Evolutionary conservation across 129 eudicot species (phyloP), one percentile per base, ranked within the genome.

Genomic region (Apium graveolens): DNA sequence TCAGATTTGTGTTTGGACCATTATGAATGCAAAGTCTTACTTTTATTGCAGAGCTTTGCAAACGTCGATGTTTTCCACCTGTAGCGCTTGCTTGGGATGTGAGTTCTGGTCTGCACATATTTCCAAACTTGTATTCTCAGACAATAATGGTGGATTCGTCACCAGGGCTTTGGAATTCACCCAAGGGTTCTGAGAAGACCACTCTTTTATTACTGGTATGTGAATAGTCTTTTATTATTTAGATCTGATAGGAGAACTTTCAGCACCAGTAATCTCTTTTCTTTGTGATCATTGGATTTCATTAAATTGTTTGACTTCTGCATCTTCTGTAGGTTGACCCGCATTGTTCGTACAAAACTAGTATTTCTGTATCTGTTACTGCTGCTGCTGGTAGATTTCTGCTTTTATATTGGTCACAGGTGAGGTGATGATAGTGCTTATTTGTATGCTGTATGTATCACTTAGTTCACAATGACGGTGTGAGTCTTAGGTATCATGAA

Each of bases 61-160:
- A 86, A 85, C 89, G 89, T 48, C 91, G 99, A 46, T 96, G 99
- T 86, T 96, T 96, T 80, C 99, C 99, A 27, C 94, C 99, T 77
- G 97, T 92, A 11, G 97, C 97, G 53, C 93, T 96, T 82, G 92
- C 91, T 73, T 89, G 95, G 97, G 99, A 96, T 81, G 69, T 83
- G 46, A 86, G 84, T 83, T 92, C 99, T 77, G 99, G 97, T 83
- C 89, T 96, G 74, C 96, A 89, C 78, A 79, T 96, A 68, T 87
- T 83, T 82, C 97, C 99, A 18, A 92, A 90, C 85, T 83, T 96
- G 66, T 76, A 82, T 74, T 92, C 99, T 79, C 88, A 88, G 81
- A 90, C 87, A 79, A 83, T 92, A 18, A 86, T 86, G 80, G 97
- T 96, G 79, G 99, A 96, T 81, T 92, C 99, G 10, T 89, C 97